Evolutionary conservation across 306 rosid species (phyloP).

Genomic region (Mimosa bimucronata): DNA sequence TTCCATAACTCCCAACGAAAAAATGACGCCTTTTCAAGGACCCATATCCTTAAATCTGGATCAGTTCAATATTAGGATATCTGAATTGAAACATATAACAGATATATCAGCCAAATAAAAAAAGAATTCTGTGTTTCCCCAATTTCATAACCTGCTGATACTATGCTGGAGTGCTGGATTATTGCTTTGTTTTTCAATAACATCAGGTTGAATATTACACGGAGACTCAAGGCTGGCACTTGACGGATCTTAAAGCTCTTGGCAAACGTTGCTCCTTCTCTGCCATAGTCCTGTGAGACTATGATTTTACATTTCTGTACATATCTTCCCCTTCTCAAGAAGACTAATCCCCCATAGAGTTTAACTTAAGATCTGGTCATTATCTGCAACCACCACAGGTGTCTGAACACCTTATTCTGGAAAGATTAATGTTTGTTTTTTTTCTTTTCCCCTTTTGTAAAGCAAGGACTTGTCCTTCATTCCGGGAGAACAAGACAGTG

Average conservation of each 20-base stretch:
- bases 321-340: not conserved
- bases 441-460: too few species aligned
- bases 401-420: not conserved
- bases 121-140: not conserved
- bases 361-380: not conserved
- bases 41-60: not conserved
- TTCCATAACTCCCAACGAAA: not conserved
- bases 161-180: not conserved
- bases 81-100: not conserved
- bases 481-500: not conserved
- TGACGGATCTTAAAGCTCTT: slow-evolving; percentile 39
- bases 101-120: not conserved
- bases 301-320: not conserved
- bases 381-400: not conserved
- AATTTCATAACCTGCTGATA: not conserved
- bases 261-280: slow-evolving; percentile 56
- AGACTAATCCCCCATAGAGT: not conserved
- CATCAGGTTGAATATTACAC: slow-evolving; percentile 54
- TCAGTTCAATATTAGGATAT: not conserved
- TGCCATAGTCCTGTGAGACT: slow-evolving; percentile 42
- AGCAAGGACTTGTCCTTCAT: not conserved
- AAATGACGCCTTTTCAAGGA: not conserved
- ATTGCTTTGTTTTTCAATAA: not conserved
- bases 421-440: not conserved
- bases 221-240: slow-evolving; percentile 49